Conservation (phyloP, 345 rosid species). For the Firmiana major region DNA sequence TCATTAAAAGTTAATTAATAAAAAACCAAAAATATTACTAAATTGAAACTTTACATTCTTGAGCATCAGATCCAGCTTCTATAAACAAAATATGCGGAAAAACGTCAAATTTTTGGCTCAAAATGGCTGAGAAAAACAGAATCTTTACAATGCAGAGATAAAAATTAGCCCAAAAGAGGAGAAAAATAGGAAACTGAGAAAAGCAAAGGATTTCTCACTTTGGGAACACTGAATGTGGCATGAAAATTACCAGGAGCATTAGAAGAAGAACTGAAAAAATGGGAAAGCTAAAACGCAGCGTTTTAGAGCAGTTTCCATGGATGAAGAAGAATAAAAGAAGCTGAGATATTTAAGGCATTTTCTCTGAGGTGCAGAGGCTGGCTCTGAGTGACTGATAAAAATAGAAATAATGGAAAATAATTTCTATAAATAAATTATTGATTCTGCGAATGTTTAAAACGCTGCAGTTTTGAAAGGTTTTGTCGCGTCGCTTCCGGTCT, state of each 20-base stretch:
- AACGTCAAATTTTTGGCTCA: constrained; percentile 1
- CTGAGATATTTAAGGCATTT: neutral
- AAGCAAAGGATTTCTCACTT: neutral
- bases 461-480: constrained; percentile 15
- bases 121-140: constrained; percentile 16
- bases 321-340: constrained; percentile 9
- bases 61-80: constrained; percentile 33
- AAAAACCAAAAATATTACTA: constrained; percentile 5
- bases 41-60: neutral
- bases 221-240: constrained; percentile 1
- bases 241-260: constrained; percentile 4
- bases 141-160: constrained; percentile 35
- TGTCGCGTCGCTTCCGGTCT: neutral
- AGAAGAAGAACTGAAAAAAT: constrained; percentile 10
- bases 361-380: neutral
- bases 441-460: constrained; percentile 3
- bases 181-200: neutral
- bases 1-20: neutral
- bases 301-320: neutral
- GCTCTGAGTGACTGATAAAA: constrained; percentile 8
- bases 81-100: neutral
- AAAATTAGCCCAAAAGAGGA: constrained; percentile 1
- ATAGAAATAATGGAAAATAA: neutral
- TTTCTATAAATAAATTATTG: neutral
- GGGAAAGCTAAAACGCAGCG: constrained; percentile 1